Conservation (phyloP, 331 rosid genomes). For the Dryas integrifolia region DNA sequence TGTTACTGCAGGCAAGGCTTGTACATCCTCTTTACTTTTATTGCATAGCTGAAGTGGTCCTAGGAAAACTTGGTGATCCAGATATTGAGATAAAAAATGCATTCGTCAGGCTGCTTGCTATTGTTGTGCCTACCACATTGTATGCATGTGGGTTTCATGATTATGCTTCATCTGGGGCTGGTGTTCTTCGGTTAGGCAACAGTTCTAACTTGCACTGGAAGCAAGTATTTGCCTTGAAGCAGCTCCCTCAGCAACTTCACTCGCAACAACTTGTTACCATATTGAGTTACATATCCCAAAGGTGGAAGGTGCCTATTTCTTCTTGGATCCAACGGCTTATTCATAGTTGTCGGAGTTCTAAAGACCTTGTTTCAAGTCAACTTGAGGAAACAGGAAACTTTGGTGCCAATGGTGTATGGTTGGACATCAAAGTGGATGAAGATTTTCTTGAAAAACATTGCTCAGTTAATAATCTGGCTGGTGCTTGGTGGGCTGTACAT, state of each 20-base stretch:
- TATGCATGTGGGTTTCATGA: conserved; percentile 77
- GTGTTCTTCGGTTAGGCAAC: conserved; percentile 41
- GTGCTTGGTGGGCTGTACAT: conserved; percentile 95
- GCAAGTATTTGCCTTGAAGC: conserved; percentile 85
- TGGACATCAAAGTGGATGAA: conserved; percentile 73
- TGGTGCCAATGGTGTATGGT: conserved; percentile 54
- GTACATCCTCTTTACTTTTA: conserved; percentile 66
- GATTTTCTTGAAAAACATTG: conserved; percentile 63
- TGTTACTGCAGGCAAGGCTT: conserved; percentile 77
- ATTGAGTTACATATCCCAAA: conserved; percentile 87
- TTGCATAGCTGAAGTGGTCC: conserved; percentile 66
- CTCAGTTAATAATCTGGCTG: conserved; percentile 79
- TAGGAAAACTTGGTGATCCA: conserved; percentile 94
- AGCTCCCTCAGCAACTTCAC: conserved; percentile 70
- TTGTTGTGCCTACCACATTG: conserved; percentile 69
- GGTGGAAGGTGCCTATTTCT: conserved; percentile 94
- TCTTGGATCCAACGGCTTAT: conserved; percentile 93
- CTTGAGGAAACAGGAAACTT: conserved; percentile 63
- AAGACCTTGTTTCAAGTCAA: conserved; percentile 53
- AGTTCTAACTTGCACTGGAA: conserved; percentile 79
- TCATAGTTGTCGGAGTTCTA: conserved; percentile 68
- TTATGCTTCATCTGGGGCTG: conserved; percentile 47
- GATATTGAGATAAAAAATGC: conserved; percentile 58
- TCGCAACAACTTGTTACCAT: conserved; percentile 85
- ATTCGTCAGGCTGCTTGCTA: conserved; percentile 61